These are phyloP conservation scores for Thraustotheca clavata DNA, from an alignment of 352 stramenopile species.

Conservation along the genomic window DNA sequence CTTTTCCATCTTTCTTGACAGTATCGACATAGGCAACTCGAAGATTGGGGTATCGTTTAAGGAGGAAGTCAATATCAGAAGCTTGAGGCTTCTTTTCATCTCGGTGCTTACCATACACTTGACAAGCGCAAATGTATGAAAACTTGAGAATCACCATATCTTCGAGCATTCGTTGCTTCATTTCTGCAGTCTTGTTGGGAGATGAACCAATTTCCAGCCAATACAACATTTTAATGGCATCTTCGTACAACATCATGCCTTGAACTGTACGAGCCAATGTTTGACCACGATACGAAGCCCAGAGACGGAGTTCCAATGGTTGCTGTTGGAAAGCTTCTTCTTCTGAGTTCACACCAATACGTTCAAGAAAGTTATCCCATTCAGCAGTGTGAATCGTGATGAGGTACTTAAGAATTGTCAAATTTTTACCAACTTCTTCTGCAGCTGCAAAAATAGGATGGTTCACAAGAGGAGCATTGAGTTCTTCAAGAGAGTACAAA, in stretches of 20 bases:
- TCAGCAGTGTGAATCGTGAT: conserved; percentile 69
- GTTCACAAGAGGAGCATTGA: conserved; percentile 61
- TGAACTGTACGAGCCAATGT: conserved; percentile 65
- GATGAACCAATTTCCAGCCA: conserved; percentile 73
- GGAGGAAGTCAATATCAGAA: conserved; percentile 64
- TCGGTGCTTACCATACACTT: conserved; percentile 77
- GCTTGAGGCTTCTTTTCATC: conserved; percentile 54
- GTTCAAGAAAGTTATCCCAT: conserved; percentile 74
- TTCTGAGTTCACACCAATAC: conserved; percentile 48
- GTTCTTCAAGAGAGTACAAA: conserved; percentile 47
- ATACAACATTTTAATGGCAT: conserved; percentile 75
- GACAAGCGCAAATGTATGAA: conserved; percentile 76
- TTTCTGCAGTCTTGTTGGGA: conserved; percentile 46
- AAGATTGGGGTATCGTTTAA: conserved; percentile 68
- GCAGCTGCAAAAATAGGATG: conserved; percentile 63
- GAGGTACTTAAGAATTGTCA: conserved; percentile 75
- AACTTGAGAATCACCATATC: conserved; percentile 80
- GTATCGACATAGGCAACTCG: conserved; percentile 78
- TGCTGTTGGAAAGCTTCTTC: conserved; percentile 58
- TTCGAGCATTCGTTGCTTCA: conserved; percentile 65
- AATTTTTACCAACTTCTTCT: conserved; percentile 69
- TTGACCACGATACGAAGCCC: conserved; percentile 69
- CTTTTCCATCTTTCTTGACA: conserved; percentile 27
- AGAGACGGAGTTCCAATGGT: conserved; percentile 62
- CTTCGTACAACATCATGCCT: conserved; percentile 79